These are phyloP conservation scores for Vaccinium vitisidaea DNA, from an alignment of 148 eudicot species.

Conservation along the genomic window DNA sequence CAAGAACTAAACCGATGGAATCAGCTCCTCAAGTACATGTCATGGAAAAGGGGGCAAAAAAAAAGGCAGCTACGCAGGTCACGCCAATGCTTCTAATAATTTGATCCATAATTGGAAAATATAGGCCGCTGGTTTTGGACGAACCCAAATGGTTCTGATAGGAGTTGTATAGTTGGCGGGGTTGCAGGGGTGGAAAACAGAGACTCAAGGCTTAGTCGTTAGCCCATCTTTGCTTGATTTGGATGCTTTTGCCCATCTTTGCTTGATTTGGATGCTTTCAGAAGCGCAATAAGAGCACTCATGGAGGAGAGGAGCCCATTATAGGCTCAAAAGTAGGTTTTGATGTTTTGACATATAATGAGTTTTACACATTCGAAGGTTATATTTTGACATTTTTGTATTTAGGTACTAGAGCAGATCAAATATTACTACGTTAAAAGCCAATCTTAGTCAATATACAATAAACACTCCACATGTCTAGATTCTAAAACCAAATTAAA, in stretches of 20 bases:
- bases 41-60: neutral
- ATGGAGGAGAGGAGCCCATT: conserved; percentile 2
- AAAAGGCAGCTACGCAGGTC: neutral
- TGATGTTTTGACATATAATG: neutral
- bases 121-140: neutral
- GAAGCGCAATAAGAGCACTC: conserved; percentile 1
- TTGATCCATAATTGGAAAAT: neutral
- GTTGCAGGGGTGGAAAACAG: neutral
- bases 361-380: no score
- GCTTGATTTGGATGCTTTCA: neutral
- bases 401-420: no score
- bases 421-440: no score
- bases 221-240: neutral
- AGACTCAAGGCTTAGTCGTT: neutral
- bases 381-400: no score
- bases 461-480: neutral
- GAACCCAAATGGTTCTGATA: neutral
- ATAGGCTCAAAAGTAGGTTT: neutral
- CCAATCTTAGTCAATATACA: no score
- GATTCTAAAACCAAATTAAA: neutral
- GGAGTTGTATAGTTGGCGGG: neutral
- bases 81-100: neutral
- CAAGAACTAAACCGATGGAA: conserved; percentile 10
- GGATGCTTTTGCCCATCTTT: neutral
- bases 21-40: neutral